These are phyloP conservation scores for Aspergillus ochraceoroseus DNA, from an alignment of 2,329 filamentous ascomycete species.

Conservation along the genomic window DNA sequence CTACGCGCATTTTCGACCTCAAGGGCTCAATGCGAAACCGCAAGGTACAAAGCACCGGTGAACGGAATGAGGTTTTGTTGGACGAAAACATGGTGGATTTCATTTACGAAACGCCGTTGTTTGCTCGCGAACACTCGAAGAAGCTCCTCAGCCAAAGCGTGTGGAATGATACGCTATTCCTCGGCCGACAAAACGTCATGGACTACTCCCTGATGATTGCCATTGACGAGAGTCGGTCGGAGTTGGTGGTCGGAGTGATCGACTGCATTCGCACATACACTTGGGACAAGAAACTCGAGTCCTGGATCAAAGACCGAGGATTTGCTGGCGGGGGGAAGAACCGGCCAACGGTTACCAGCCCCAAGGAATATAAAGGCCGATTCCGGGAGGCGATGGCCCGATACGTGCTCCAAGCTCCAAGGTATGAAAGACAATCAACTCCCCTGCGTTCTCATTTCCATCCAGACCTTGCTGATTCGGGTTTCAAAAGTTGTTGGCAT, in stretches of 20 bases:
- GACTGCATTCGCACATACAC: conserved; percentile 98
- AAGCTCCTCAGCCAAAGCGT: conserved; percentile 86
- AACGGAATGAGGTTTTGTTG: conserved; percentile 90
- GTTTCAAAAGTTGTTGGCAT: conserved; percentile 45
- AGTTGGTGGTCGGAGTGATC: conserved; percentile 95
- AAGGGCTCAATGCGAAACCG: conserved; percentile 99
- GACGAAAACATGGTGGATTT: conserved; percentile 99
- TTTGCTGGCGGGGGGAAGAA: conserved; percentile 74
- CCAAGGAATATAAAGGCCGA: conserved; percentile 93
- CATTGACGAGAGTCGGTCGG: conserved; percentile 82
- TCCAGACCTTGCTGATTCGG: conserved; percentile 12
- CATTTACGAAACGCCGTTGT: conserved; percentile 94
- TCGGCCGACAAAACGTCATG: conserved; percentile 96
- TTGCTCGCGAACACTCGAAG: conserved; percentile 92
- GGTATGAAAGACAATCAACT: conserved; percentile 31
- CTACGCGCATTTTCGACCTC: conserved; percentile 86
- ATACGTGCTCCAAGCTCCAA: conserved; percentile 56
- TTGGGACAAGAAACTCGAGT: conserved; percentile 99
- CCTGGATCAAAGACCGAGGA: conserved; percentile 96
- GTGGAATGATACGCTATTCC: conserved; percentile 95
- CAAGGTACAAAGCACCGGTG: conserved; percentile 91
- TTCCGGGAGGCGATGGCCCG: conserved; percentile 96
- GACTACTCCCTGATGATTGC: conserved; percentile 98
- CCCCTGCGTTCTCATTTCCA: too few relatives aligned
- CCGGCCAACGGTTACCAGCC: conserved; percentile 90